Evolutionary conservation across 164 flowering plant species (phyloP).

Genomic region (Chimonanthus salicifolius): DNA sequence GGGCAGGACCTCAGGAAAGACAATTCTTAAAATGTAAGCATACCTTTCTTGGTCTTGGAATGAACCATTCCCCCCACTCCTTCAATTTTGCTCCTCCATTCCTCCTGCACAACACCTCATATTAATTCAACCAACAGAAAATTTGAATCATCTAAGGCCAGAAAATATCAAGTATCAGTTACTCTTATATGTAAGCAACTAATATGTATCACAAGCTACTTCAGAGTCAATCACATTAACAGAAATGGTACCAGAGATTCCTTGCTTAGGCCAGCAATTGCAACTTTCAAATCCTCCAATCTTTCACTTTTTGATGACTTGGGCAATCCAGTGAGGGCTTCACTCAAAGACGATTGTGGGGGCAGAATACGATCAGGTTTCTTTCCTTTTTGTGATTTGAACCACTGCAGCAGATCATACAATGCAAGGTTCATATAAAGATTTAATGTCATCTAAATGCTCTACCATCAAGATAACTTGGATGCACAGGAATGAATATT

Average conservation of each 20-base stretch:
- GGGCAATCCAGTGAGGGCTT: conserved; percentile 21
- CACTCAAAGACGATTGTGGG: conserved; percentile 39
- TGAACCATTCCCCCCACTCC: conserved; percentile 70
- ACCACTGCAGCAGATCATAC: conserved; percentile 53
- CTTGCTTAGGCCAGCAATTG: conserved; percentile 44
- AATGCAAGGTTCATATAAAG: conserved; percentile 9
- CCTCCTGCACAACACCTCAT: conserved; percentile 37
- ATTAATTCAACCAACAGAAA: not conserved
- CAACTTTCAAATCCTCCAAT: conserved; percentile 61
- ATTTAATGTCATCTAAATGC: not conserved
- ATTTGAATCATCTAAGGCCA: not conserved
- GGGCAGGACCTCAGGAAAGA: too few species aligned
- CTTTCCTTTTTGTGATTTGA: conserved; percentile 67
- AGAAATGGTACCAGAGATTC: conserved; percentile 45
- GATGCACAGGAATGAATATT: not conserved
- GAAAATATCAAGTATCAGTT: too few species aligned
- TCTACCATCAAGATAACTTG: not conserved
- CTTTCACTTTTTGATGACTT: conserved; percentile 39
- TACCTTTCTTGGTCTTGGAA: conserved; percentile 72
- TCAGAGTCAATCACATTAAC: not conserved
- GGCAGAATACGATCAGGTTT: conserved; percentile 71
- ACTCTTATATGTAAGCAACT: not conserved
- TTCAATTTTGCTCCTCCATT: conserved; percentile 66
- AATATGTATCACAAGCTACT: not conserved
- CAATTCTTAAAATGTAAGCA: not conserved